phyloP scores from a whole-genome alignment of 2,329 filamentous ascomycete species.

The Aspergillus terreus region DNA sequence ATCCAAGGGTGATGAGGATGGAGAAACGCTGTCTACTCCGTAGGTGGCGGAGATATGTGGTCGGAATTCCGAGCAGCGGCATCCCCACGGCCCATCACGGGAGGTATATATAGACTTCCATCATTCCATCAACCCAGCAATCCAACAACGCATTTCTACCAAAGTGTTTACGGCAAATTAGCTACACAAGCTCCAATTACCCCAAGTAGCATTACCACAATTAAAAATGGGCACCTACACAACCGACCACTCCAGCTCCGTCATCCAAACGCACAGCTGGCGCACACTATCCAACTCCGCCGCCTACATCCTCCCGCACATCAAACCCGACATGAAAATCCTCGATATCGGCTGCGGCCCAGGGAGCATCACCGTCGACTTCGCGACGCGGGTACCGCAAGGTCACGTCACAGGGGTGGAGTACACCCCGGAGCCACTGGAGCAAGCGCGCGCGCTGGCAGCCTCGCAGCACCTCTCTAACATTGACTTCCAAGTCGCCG shows the following conservation, averaged over 20 bases:
- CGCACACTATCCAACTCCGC: slow-evolving; percentile 35
- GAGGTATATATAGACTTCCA: too few species aligned
- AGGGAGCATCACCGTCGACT: slow-evolving; percentile 41
- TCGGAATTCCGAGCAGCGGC: background rate
- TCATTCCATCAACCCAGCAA: too few species aligned
- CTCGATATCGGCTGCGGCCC: slow-evolving; percentile 47
- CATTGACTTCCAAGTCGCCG: slow-evolving; percentile 32
- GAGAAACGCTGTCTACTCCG: too few species aligned
- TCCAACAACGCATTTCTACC: too few species aligned
- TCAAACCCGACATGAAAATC: slow-evolving; percentile 33
- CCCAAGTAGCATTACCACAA: background rate
- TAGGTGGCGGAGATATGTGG: background rate
- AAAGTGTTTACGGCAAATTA: too few species aligned
- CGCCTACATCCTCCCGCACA: slow-evolving; percentile 38
- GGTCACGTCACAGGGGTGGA: slow-evolving; percentile 40
- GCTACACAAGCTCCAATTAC: background rate
- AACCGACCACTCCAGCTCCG: slow-evolving; percentile 35
- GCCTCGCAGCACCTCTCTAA: slow-evolving; percentile 27
- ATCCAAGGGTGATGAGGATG: too few species aligned
- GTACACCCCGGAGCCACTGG: slow-evolving; percentile 28
- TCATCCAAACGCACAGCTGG: slow-evolving; percentile 34
- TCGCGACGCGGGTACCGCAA: slow-evolving; percentile 34
- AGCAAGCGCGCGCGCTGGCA: slow-evolving; percentile 30
- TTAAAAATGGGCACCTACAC: slow-evolving; percentile 28
- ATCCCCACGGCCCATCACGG: too few species aligned